These are phyloP conservation scores for Rubus parviflorus DNA, from an alignment of 306 rosid genomes.

Conservation along the genomic window DNA sequence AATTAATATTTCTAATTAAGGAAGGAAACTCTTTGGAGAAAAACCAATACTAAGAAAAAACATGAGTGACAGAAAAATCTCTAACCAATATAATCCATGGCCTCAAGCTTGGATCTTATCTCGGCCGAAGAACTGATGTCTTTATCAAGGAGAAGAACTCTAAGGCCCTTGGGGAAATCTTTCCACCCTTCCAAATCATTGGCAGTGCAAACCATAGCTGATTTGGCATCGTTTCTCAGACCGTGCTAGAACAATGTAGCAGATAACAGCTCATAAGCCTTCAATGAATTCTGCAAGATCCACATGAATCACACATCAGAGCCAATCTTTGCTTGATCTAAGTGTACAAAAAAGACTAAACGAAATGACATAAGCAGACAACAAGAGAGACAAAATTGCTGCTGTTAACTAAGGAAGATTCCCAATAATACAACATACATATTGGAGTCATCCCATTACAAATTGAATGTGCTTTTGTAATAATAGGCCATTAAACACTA, in stretches of 20 bases:
- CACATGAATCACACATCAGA: slow-evolving; percentile 33
- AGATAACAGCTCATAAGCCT: slow-evolving; percentile 39
- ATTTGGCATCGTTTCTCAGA: slow-evolving; percentile 89
- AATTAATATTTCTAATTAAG: slow-evolving; percentile 20
- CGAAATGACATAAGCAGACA: not conserved
- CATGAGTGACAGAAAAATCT: slow-evolving; percentile 18
- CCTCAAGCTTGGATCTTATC: slow-evolving; percentile 72
- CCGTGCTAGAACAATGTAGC: slow-evolving; percentile 24
- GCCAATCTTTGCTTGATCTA: slow-evolving; percentile 30
- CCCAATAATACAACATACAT: not conserved
- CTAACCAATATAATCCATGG: slow-evolving; percentile 86
- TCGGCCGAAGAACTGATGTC: slow-evolving; percentile 70
- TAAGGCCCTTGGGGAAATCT: slow-evolving; percentile 93
- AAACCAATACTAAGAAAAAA: slow-evolving; percentile 8
- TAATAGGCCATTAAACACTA: slow-evolving; percentile 22
- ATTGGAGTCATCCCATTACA: slow-evolving; percentile 19
- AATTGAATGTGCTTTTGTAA: slow-evolving; percentile 19
- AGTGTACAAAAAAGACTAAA: not conserved
- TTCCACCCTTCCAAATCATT: slow-evolving; percentile 91
- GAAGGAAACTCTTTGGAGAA: slow-evolving; percentile 16
- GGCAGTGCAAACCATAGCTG: slow-evolving; percentile 99
- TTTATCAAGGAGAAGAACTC: slow-evolving; percentile 87
- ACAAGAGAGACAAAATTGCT: not conserved
- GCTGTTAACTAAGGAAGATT: not conserved
- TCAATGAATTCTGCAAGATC: slow-evolving; percentile 48